Base-by-base conservation (phyloP, 768 basidiomycete genomes). In the Solioccasus polychromus region DNA sequence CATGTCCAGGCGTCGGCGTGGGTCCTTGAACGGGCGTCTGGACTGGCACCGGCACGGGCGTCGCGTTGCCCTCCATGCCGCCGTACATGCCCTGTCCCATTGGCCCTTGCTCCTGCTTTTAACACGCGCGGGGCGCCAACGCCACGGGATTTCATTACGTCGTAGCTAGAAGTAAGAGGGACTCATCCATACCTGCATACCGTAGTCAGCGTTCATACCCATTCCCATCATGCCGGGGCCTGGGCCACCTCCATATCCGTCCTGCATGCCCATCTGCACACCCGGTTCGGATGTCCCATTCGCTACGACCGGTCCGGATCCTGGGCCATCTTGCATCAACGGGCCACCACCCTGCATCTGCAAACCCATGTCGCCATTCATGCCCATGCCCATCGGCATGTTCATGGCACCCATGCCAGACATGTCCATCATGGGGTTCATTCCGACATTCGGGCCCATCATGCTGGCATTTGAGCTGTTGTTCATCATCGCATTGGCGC, bases 351-450 rank as follows among this genome's bases (percentile, higher is more conserved):
- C 55, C 53, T 69, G 68, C 68, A 72, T 67, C 49, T 63, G 63
- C 77, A 82, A 78, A 23, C 74, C 71, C 79, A 87, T 79, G 55
- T 84, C 82, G 30, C 79, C 77, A 51, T 76, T 78, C 79, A 84
- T 80, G 26, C 74, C 78, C 73, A 82, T 79, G 30, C 70, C 72
- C 64, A 69, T 65, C 34, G 66, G 44, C 77, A 83, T 82, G 44
- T 73, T 73, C 52, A 74, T 76, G 34, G 62, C 62, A 64, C 80
- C 79, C 72, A 82, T 79, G 47, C 76, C 75, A 42, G 72, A 71
- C 79, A 91, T 90, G 57, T 82, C 83, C 87, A 89, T 88, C 85
- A 90, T 87, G 50, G 82, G 75, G 37, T 78, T 80, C 67, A 77
- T 75, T 22, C 76, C 74, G 31, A 67, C 67, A 34, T 53, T 68